Conservation (phyloP, 2,329 filamentous ascomycete species). For the Cladosporium sp. region DNA sequence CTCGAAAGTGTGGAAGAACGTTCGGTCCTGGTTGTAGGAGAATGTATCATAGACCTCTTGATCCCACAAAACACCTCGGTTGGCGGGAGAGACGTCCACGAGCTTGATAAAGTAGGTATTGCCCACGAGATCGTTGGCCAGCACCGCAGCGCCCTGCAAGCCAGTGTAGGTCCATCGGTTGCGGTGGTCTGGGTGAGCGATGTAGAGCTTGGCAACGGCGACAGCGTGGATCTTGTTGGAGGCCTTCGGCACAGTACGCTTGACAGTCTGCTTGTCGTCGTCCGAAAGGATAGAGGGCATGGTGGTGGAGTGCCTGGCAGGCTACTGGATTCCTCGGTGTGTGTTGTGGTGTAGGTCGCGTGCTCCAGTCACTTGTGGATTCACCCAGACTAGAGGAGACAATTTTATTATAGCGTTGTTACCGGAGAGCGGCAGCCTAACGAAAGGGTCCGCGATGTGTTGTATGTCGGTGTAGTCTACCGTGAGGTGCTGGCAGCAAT, state of each 20-base stretch:
- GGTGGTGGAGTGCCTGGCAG: constrained; percentile 20
- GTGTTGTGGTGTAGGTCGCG: constrained; percentile 4
- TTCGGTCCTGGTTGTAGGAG: constrained; percentile 92
- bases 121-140: constrained; percentile 91
- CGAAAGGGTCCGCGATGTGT: constrained; percentile 14
- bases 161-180: constrained; percentile 92
- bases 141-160: constrained; percentile 84
- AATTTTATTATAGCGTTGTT: background rate
- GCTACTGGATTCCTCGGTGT: background rate
- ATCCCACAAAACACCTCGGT: constrained; percentile 89
- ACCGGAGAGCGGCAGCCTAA: constrained; percentile 5
- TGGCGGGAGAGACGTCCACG: constrained; percentile 87
- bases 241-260: constrained; percentile 87
- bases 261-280: constrained; percentile 94
- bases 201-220: constrained; percentile 87
- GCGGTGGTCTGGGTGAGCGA: constrained; percentile 79
- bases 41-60: constrained; percentile 97
- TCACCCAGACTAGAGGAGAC: background rate
- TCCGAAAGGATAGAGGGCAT: constrained; percentile 75
- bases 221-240: constrained; percentile 97
- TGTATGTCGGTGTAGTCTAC: constrained; percentile 3
- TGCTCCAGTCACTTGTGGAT: constrained; percentile 9
- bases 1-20: constrained; percentile 97
- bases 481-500: background rate
- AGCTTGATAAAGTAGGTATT: constrained; percentile 97